Evolutionary conservation across 306 rosid species (phyloP).

Genomic region (Prunus kanzakura): DNA sequence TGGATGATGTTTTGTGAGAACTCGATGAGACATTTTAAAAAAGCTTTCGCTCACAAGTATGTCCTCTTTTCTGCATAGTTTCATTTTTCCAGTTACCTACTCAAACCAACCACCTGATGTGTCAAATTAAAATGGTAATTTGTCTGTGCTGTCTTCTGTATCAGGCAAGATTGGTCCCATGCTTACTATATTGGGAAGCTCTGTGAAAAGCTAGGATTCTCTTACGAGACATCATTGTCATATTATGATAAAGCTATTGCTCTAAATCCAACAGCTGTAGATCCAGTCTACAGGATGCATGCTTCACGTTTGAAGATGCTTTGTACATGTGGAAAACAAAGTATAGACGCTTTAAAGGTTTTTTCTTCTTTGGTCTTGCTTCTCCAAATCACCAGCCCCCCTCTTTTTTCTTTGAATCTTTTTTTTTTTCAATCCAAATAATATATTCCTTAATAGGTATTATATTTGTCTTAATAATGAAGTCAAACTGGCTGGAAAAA

Average conservation of each 20-base stretch:
- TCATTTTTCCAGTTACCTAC: conserved; percentile 6
- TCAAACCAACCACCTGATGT: not conserved
- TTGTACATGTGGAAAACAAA: conserved; percentile 56
- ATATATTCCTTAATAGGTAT: conserved; percentile 19
- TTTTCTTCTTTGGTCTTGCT: conserved; percentile 6
- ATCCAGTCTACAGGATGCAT: conserved; percentile 97
- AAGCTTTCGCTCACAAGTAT: conserved; percentile 81
- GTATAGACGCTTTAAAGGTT: conserved; percentile 75
- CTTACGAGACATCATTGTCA: conserved; percentile 67
- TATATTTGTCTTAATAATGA: not conserved
- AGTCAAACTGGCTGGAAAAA: not conserved
- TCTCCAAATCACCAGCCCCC: conserved; percentile 15
- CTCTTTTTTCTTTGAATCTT: not conserved
- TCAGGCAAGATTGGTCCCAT: conserved; percentile 96
- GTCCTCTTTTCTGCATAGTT: conserved; percentile 18
- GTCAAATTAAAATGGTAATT: not conserved
- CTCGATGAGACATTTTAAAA: conserved; percentile 94
- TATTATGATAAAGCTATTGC: conserved; percentile 77
- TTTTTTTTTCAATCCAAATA: conserved; percentile 17
- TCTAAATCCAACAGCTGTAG: conserved; percentile 85
- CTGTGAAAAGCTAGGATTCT: conserved; percentile 80
- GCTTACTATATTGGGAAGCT: conserved; percentile 96
- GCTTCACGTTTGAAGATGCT: conserved; percentile 93
- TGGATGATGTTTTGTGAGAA: conserved; percentile 79
- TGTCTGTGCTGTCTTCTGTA: conserved; percentile 25